These are phyloP conservation scores for Scheffersomyces insectosa DNA, from an alignment of 1,139 yeast genomes.

Conservation along the genomic window DNA sequence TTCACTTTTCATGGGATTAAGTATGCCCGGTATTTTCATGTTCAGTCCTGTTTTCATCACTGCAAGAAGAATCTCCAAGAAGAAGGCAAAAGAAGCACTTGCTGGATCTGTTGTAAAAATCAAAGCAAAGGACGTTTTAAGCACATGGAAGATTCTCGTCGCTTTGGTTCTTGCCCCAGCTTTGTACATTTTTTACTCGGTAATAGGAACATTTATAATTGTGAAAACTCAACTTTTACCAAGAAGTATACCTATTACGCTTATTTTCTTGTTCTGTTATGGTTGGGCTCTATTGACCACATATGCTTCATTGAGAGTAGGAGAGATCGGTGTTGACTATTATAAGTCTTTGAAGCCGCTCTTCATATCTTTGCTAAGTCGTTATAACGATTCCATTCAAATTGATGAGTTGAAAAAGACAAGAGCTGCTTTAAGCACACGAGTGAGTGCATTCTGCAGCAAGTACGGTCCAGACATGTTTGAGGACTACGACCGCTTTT, in stretches of 20 bases:
- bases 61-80: conserved; percentile 69
- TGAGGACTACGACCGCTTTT: conserved; percentile 56
- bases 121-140: conserved; percentile 77
- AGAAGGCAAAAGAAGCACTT: conserved; percentile 76
- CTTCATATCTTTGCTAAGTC: conserved; percentile 39
- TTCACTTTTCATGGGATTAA: conserved; percentile 53
- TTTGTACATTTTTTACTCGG: conserved; percentile 42
- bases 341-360: conserved; percentile 42
- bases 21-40: conserved; percentile 82
- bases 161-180: conserved; percentile 47
- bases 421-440: conserved; percentile 54
- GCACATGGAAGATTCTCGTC: conserved; percentile 43
- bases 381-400: conserved; percentile 37
- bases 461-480: conserved; percentile 75
- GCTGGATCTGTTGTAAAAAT: conserved; percentile 90
- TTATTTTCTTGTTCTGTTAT: conserved; percentile 35
- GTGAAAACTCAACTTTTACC: conserved; percentile 18
- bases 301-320: conserved; percentile 41
- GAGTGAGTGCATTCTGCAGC: conserved; percentile 69
- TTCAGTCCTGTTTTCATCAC: conserved; percentile 86
- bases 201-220: conserved; percentile 36
- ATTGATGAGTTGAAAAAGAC: conserved; percentile 56
- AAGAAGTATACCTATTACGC: conserved; percentile 10
- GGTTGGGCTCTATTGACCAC: conserved; percentile 45
- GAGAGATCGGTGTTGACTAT: conserved; percentile 44